Conservation (phyloP, 768 basidiomycete genomes). For the Tubosaeta brunneosetosa region DNA sequence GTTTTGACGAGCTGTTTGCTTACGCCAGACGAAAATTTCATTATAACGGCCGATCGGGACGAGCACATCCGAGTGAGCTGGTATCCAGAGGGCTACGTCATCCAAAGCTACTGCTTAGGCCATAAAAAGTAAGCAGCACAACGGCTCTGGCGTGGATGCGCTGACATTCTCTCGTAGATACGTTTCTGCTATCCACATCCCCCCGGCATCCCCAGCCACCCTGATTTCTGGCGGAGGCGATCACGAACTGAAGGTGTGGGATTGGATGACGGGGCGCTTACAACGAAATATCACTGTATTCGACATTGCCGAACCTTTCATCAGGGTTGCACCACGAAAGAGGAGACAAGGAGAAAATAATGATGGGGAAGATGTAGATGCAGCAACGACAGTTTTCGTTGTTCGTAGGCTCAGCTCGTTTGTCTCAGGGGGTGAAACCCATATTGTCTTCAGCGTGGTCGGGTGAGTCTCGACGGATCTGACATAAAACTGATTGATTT, state of each 20-base stretch:
- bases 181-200: slow-evolving; percentile 78
- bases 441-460: slow-evolving; percentile 63
- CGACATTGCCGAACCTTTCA: slow-evolving; percentile 44
- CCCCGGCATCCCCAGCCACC: slow-evolving; percentile 36
- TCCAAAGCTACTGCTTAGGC: slow-evolving; percentile 85
- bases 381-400: slow-evolving; percentile 45
- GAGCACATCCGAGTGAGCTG: slow-evolving; percentile 92
- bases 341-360: slow-evolving; percentile 31
- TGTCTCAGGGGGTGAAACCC: slow-evolving; percentile 30
- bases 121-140: slow-evolving; percentile 60
- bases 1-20: slow-evolving; percentile 73
- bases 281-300: slow-evolving; percentile 50
- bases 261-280: slow-evolving; percentile 64
- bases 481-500: background rate
- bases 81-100: slow-evolving; percentile 80
- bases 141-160: background rate
- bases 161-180: slow-evolving; percentile 46
- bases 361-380: slow-evolving; percentile 11
- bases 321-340: slow-evolving; percentile 32
- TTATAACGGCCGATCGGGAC: slow-evolving; percentile 90
- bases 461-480: slow-evolving; percentile 47
- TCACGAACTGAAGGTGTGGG: slow-evolving; percentile 67
- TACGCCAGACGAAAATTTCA: slow-evolving; percentile 59
- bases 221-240: slow-evolving; percentile 93
- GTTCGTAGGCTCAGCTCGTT: slow-evolving; percentile 53